Base-by-base conservation (phyloP, 2,329 filamentous ascomycete species). In the Akanthomyces dipterigenus region DNA sequence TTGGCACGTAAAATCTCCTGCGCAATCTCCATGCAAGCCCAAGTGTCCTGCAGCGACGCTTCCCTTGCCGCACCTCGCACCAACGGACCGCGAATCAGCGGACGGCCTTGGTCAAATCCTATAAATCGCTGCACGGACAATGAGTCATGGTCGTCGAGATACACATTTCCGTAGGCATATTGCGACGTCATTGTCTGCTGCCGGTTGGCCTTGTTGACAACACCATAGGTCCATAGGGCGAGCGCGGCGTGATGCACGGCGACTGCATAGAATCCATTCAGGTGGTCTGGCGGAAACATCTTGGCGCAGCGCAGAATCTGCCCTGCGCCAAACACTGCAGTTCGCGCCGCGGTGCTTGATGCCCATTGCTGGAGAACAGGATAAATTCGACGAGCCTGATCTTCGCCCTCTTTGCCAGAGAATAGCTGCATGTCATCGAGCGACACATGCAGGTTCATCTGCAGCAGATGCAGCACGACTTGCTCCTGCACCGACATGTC, bases 211-310 rank as follows among this genome's bases (percentile, higher is more conserved):
- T 75, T 73, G 22, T 75, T 78, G 6, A 87, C 77, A 0, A 90
- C 82, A 0, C 87, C 86, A 65, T 88, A 89, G 0, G 82, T 82
- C 89, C 89, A 91, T 45, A 91, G 75, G 0, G 84, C 83, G 5
- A 91, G 75, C 14, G 82, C 80, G 4, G 86, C 87, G 68, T 90
- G 88, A 68, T 90, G 88, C 0, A 90, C 80, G 0, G 83, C 85
- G 7, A 90, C 82, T 0, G 87, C 86, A 64, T 85, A 83, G 69
- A 90, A 90, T 64, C 88, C 85, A 48, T 84, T 82, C 3, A 90
- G 71, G 12, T 81, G 77, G 0, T 80, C 78, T 1, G 75, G 70
- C 0, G 83, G 79, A 53, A 87, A 81, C 53, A 74, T 63, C 67
- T 80, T 82, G 2, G 85, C 87, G 45, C 82, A 80, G 8, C 85